phyloP scores from a whole-genome alignment of 805 yeast species.

The Pichia eremophila region DNA sequence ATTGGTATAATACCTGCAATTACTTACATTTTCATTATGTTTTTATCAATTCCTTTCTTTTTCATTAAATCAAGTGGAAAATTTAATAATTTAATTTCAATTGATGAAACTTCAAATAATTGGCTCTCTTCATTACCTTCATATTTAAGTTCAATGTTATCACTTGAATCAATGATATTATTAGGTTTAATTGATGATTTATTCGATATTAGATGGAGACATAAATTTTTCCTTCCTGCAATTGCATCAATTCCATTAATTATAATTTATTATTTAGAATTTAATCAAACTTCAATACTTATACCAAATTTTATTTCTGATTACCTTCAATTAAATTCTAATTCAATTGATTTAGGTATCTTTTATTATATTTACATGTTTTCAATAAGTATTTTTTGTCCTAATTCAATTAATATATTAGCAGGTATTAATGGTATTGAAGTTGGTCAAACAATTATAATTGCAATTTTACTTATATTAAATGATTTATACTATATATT shows the following conservation, averaged over 20 bases:
- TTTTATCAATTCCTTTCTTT: constrained; percentile 78
- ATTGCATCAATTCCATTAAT: constrained; percentile 87
- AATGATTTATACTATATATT: constrained; percentile 68
- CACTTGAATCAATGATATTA: constrained; percentile 73
- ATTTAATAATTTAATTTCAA: neutral
- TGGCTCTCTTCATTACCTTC: constrained; percentile 69
- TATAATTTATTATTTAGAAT: constrained; percentile 87
- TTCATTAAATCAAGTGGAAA: constrained; percentile 42
- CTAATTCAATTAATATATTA: constrained; percentile 88
- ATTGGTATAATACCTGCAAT: constrained; percentile 87
- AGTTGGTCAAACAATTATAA: constrained; percentile 85
- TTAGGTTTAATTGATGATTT: constrained; percentile 90
- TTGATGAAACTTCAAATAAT: neutral
- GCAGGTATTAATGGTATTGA: constrained; percentile 97
- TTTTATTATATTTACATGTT: constrained; percentile 87
- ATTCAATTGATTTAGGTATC: constrained; percentile 62
- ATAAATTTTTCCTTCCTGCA: constrained; percentile 92
- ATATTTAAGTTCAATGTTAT: constrained; percentile 74
- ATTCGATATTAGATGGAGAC: constrained; percentile 95
- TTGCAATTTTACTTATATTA: constrained; percentile 58
- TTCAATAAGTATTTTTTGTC: constrained; percentile 84
- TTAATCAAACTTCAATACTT: constrained; percentile 80
- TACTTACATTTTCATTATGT: constrained; percentile 71
- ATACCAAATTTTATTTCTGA: constrained; percentile 61
- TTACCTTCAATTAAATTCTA: constrained; percentile 28